These are phyloP conservation scores for Fragaria nilgerrensis DNA, from an alignment of 306 rosid genomes.

Conservation along the genomic window DNA sequence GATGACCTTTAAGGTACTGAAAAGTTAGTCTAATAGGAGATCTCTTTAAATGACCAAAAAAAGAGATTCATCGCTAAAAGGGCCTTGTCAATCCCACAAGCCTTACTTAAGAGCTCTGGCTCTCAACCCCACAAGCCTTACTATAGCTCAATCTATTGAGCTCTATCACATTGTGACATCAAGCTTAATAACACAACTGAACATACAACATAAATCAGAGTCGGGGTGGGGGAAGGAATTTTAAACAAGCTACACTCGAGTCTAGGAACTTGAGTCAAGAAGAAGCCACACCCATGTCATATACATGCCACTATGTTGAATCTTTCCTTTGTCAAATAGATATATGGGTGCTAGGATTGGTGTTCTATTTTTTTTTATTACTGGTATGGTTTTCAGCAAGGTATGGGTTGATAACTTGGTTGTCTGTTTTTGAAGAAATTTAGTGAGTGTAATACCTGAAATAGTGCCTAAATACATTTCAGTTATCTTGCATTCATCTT, in stretches of 20 bases:
- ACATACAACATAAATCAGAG: neutral
- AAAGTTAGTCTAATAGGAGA: no score
- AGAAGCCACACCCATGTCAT: neutral
- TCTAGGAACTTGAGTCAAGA: neutral
- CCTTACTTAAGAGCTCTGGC: neutral
- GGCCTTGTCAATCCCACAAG: neutral
- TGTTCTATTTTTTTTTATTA: neutral
- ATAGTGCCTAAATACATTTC: neutral
- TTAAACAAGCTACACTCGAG: neutral
- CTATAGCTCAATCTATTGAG: neutral
- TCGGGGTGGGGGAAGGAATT: neutral
- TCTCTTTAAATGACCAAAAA: no score
- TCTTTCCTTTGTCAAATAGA: neutral
- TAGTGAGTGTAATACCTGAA: neutral
- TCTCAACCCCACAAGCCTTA: neutral
- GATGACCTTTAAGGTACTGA: neutral
- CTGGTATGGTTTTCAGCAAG: neutral
- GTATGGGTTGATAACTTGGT: neutral
- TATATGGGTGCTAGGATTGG: neutral
- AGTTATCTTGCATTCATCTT: neutral
- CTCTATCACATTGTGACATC: neutral
- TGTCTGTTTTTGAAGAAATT: neutral
- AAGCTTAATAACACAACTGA: neutral
- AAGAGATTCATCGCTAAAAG: neutral
- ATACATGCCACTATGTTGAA: neutral